Conservation (phyloP, 2,329 filamentous ascomycete genomes). For the Orbilia brochopaga region DNA sequence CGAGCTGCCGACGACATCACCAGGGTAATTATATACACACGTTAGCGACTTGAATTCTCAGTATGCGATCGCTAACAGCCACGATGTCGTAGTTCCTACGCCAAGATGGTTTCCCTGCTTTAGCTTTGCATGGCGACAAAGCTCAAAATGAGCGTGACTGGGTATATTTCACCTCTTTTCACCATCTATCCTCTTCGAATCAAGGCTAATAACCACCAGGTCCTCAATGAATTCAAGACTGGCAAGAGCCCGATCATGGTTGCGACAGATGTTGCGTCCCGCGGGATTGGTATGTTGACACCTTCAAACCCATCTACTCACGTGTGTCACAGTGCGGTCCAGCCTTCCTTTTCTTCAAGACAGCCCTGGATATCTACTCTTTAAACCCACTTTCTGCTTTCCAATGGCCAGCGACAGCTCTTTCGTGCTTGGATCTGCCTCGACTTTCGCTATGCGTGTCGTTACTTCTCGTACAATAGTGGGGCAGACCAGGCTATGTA, state of each 20-base stretch:
- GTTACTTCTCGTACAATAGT: conserved; percentile 20
- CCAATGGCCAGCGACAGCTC: conserved; percentile 33
- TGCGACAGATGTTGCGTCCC: conserved; percentile 92
- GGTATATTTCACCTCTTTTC: conserved; percentile 56
- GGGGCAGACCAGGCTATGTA: conserved; percentile 33
- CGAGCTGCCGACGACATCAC: conserved; percentile 92
- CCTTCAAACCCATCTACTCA: conserved; percentile 62
- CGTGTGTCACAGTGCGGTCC: conserved; percentile 50
- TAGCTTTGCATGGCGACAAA: conserved; percentile 92
- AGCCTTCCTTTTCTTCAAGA: conserved; percentile 37
- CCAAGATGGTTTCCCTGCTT: conserved; percentile 81
- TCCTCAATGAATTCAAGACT: conserved; percentile 90
- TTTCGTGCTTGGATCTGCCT: conserved; percentile 32
- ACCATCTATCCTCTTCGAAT: neutral
- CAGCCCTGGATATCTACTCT: conserved; percentile 47
- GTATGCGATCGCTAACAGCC: conserved; percentile 66
- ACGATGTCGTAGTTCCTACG: conserved; percentile 52
- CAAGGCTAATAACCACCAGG: conserved; percentile 25
- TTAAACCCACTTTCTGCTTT: conserved; percentile 49
- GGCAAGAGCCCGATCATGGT: conserved; percentile 88
- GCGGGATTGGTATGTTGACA: conserved; percentile 94
- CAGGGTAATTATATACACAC: conserved; percentile 41
- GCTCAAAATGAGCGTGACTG: conserved; percentile 93
- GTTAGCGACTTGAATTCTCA: neutral
- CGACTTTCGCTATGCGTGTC: conserved; percentile 19